Conservation (phyloP, 805 yeast genomes). For the Suhomyces kilbournensis region DNA sequence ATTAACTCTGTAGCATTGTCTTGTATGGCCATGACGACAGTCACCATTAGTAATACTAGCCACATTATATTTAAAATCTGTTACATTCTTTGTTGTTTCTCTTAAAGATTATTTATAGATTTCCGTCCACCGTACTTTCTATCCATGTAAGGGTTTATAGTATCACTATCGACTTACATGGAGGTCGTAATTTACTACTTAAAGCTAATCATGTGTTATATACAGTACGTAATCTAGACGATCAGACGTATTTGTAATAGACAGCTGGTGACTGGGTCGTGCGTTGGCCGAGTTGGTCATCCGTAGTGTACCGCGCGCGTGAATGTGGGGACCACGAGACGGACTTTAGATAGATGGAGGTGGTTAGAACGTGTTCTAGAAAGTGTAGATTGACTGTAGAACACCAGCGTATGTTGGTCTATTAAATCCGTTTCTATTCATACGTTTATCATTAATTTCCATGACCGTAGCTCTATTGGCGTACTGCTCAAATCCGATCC, state of each 20-base stretch:
- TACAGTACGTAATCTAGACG: neutral
- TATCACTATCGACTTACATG: no score
- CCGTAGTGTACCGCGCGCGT: neutral
- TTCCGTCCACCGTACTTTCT: no score
- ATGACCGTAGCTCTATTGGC: neutral
- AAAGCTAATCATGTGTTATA: no score
- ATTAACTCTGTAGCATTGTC: no score
- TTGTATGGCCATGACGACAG: no score
- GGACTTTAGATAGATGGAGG: neutral
- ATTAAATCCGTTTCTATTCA: neutral
- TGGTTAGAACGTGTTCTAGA: neutral
- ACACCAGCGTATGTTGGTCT: neutral
- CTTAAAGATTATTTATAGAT: no score
- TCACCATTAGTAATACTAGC: no score
- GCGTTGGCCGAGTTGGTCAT: neutral
- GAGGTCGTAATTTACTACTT: no score
- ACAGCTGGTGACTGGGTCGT: neutral
- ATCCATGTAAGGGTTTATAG: no score
- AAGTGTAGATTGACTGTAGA: neutral
- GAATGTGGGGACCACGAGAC: neutral
- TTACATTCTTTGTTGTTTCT: no score
- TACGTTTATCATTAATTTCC: neutral
- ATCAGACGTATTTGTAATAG: neutral
- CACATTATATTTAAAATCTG: no score
- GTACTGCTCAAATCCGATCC: neutral